Percentiles rank a stretch among this genome's conserved stretches.
Conservation (phyloP, 495 filamentous ascomycete genomes). For the Penicillium ochrochloron region DNA sequence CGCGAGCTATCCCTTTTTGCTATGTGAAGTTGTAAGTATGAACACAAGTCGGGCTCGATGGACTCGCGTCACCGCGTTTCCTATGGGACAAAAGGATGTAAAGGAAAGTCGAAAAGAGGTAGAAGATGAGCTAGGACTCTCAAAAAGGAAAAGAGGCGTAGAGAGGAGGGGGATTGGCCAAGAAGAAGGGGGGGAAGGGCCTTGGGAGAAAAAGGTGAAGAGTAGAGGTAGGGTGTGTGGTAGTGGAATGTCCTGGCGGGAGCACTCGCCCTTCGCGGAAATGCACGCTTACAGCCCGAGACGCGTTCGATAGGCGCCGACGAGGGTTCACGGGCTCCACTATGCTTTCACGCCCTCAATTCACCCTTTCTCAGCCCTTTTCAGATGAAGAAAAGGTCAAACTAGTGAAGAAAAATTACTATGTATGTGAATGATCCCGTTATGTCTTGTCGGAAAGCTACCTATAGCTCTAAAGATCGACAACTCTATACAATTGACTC, state of each 20-base stretch:
- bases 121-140: slow-evolving; percentile 16
- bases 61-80: slow-evolving; percentile 35
- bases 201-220: slow-evolving; percentile 43
- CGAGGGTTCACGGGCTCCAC: slow-evolving; percentile 49
- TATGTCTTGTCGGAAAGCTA: background rate
- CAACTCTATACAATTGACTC: slow-evolving; percentile 10
- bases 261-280: slow-evolving; percentile 48
- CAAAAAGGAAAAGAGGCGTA: slow-evolving; percentile 20
- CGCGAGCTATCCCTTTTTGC: slow-evolving; percentile 23
- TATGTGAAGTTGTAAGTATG: slow-evolving; percentile 9
- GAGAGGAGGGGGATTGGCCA: slow-evolving; percentile 27
- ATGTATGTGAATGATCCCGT: slow-evolving; percentile 11
- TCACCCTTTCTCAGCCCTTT: slow-evolving; percentile 9
- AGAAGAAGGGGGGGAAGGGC: slow-evolving; percentile 22
- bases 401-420: background rate
- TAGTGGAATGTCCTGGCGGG: slow-evolving; percentile 47
- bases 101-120: slow-evolving; percentile 13
- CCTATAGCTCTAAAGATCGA: slow-evolving; percentile 1
- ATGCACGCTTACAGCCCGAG: slow-evolving; percentile 54
- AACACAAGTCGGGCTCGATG: slow-evolving; percentile 28
- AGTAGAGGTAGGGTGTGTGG: slow-evolving; percentile 33
- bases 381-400: background rate
- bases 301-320: slow-evolving; percentile 55
- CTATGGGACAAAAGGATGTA: slow-evolving; percentile 12
- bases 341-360: slow-evolving; percentile 26